phyloP scores from a whole-genome alignment of 495 filamentous ascomycete genomes.

The Penicillium robsamsonii region DNA sequence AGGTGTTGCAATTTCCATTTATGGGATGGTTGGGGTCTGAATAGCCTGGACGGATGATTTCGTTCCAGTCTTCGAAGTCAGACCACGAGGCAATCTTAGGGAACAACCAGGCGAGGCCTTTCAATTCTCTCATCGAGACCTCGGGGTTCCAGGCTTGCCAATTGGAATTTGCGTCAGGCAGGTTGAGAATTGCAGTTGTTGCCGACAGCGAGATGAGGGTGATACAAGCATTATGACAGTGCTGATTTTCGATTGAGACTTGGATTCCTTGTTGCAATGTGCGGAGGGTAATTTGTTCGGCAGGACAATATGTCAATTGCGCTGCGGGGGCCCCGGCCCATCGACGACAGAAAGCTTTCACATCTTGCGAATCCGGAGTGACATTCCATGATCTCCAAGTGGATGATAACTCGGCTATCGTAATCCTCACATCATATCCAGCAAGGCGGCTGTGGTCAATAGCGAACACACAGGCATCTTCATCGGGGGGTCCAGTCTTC shows the following conservation, averaged over 20 bases:
- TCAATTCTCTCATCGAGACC: constrained; percentile 23
- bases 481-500: constrained; percentile 38
- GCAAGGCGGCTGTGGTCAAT: constrained; percentile 48
- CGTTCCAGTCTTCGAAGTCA: constrained; percentile 28
- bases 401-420: constrained; percentile 43
- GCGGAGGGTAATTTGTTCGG: constrained; percentile 13
- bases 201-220: constrained; percentile 28
- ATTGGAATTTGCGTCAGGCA: constrained; percentile 1
- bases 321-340: constrained; percentile 18
- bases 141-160: constrained; percentile 27
- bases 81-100: constrained; percentile 24
- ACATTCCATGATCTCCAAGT: constrained; percentile 31
- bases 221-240: constrained; percentile 29
- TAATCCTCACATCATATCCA: constrained; percentile 51
- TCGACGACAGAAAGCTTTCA: constrained; percentile 28
- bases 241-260: constrained; percentile 14
- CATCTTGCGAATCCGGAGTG: constrained; percentile 1
- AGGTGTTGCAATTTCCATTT: constrained; percentile 28
- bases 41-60: constrained; percentile 4
- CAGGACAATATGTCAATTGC: constrained; percentile 11
- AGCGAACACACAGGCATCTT: constrained; percentile 68
- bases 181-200: constrained; percentile 13
- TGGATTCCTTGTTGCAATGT: constrained; percentile 12
- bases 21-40: neutral
- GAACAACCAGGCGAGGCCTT: constrained; percentile 32